Conservation (phyloP, 495 filamentous ascomycete species). For the Amphirosellinia nigrospora region DNA sequence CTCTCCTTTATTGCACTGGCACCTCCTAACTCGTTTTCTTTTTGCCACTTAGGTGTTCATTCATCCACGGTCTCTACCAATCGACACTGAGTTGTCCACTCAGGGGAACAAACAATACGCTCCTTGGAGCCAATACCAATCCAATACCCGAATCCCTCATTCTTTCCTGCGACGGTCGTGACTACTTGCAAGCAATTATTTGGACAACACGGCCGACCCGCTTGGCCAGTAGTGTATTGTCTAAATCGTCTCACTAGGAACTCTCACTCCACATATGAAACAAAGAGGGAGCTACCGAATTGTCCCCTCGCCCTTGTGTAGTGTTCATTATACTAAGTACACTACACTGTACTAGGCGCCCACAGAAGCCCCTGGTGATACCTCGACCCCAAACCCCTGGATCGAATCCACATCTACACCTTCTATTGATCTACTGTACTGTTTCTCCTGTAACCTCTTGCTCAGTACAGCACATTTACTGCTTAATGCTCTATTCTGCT, state of each 20-base stretch:
- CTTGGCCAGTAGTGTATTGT: constrained; percentile 11
- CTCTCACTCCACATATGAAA: constrained; percentile 23
- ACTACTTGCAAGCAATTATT: too few species aligned
- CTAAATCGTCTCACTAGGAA: constrained; percentile 13
- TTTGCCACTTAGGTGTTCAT: constrained; percentile 11
- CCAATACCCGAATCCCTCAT: constrained; percentile 5
- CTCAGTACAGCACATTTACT: constrained; percentile 6
- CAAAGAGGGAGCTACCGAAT: constrained; percentile 14
- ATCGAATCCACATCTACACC: constrained; percentile 23
- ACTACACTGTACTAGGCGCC: too few species aligned
- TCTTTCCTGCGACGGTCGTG: neutral
- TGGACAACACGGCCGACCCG: neutral
- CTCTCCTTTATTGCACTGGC: constrained; percentile 16
- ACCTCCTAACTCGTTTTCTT: constrained; percentile 11
- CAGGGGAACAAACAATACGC: constrained; percentile 6
- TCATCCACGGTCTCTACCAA: constrained; percentile 3
- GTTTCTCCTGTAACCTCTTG: constrained; percentile 7
- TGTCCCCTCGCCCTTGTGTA: constrained; percentile 6
- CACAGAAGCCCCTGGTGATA: constrained; percentile 4
- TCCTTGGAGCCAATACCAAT: constrained; percentile 5
- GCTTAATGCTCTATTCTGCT: neutral
- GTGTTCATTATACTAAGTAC: neutral
- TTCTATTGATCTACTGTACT: constrained; percentile 12
- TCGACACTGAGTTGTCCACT: too few species aligned
- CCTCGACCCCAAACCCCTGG: constrained; percentile 23